These are phyloP conservation scores for Leccinum imitatum DNA, from an alignment of 768 basidiomycete genomes.

Conservation along the genomic window DNA sequence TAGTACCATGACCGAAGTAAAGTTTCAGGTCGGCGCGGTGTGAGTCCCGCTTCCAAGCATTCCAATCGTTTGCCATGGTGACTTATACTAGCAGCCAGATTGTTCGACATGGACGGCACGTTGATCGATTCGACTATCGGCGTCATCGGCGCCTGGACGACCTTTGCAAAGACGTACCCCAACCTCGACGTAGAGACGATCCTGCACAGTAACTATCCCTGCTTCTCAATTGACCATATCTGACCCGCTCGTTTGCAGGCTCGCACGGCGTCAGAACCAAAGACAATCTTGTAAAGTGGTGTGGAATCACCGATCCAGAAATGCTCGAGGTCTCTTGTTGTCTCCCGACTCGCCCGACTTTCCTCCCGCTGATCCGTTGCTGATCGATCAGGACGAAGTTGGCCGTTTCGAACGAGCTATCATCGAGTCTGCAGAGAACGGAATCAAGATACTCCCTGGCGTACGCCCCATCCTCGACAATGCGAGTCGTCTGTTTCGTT, in stretches of 20 bases:
- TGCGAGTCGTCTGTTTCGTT: slow-evolving; percentile 33
- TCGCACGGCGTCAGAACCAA: slow-evolving; percentile 83
- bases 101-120: slow-evolving; percentile 86
- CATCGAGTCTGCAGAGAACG: slow-evolving; percentile 54
- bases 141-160: slow-evolving; percentile 79
- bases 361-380: slow-evolving; percentile 4
- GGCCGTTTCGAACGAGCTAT: slow-evolving; percentile 80
- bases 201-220: slow-evolving; percentile 53
- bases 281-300: slow-evolving; percentile 75
- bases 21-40: slow-evolving; percentile 42
- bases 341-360: background rate
- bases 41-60: slow-evolving; percentile 20
- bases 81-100: slow-evolving; percentile 34
- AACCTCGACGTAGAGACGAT: slow-evolving; percentile 59
- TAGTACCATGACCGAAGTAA: slow-evolving; percentile 33
- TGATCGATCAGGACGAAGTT: slow-evolving; percentile 55
- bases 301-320: slow-evolving; percentile 64
- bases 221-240: background rate
- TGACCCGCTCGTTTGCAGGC: slow-evolving; percentile 37
- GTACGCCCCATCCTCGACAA: slow-evolving; percentile 57
- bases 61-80: background rate
- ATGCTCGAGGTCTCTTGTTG: slow-evolving; percentile 57
- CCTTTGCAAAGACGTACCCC: slow-evolving; percentile 71
- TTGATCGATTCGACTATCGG: slow-evolving; percentile 81
- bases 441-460: slow-evolving; percentile 75